These are phyloP conservation scores for Scedosporium boydii DNA, from an alignment of 2,329 filamentous ascomycete species.

Conservation along the genomic window DNA sequence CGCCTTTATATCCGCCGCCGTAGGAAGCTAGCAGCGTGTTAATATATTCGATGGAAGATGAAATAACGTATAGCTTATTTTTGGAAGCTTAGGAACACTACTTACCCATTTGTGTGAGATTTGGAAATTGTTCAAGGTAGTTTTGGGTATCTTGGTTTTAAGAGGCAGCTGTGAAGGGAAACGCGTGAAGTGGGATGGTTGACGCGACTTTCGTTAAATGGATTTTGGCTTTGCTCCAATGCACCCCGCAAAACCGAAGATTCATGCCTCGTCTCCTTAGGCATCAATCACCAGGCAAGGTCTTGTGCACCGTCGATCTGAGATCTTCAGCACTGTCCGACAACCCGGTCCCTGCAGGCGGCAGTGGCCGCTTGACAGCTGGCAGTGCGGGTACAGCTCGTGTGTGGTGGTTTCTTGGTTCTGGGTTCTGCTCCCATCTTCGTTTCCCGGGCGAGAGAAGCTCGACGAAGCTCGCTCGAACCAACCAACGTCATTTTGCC, in stretches of 20 bases:
- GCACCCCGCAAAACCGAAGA: background rate
- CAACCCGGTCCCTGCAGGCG: slow-evolving; percentile 1
- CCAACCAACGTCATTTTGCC: slow-evolving; percentile 4
- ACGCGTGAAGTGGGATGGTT: background rate
- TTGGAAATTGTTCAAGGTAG: background rate
- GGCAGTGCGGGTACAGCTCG: background rate
- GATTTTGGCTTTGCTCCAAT: background rate
- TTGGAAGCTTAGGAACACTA: too few relatives aligned
- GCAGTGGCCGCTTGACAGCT: slow-evolving; percentile 3
- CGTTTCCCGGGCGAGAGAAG: background rate
- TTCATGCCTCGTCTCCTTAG: background rate
- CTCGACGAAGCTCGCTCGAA: slow-evolving; percentile 1
- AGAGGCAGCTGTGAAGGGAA: background rate
- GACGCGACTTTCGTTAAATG: background rate
- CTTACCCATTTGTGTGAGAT: background rate
- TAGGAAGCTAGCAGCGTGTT: slow-evolving; percentile 2
- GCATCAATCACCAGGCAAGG: background rate
- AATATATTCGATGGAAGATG: background rate
- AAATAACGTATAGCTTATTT: too few relatives aligned
- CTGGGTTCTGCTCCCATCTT: background rate
- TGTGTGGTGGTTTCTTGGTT: background rate
- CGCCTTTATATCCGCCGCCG: slow-evolving; percentile 15
- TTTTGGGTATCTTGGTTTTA: background rate
- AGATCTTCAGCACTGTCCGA: background rate
- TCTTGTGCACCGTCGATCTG: background rate